These are phyloP conservation scores for Diaporthe australafricana DNA, from an alignment of 2,329 filamentous ascomycete genomes.

Conservation along the genomic window DNA sequence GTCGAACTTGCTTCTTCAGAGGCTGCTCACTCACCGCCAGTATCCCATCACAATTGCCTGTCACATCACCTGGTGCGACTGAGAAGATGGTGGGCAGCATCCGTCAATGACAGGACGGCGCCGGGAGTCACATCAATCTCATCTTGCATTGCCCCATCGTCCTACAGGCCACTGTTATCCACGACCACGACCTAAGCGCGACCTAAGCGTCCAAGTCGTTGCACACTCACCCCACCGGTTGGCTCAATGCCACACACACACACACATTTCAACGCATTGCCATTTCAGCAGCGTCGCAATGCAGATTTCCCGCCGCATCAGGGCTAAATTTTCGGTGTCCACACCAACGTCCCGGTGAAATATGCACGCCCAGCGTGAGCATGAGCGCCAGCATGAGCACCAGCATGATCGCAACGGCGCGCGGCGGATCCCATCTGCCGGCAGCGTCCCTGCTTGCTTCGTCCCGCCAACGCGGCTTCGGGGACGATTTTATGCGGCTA, in stretches of 20 bases:
- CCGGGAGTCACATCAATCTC: slow-evolving; percentile 16
- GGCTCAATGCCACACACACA: slow-evolving; percentile 20
- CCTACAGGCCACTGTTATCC: not conserved
- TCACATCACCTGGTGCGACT: not conserved
- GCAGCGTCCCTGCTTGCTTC: slow-evolving; percentile 21
- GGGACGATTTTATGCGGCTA: slow-evolving; percentile 6
- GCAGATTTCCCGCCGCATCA: not conserved
- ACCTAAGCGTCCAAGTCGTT: not conserved
- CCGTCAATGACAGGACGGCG: slow-evolving; percentile 5
- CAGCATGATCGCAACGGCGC: slow-evolving; percentile 5
- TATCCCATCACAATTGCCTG: slow-evolving; percentile 19
- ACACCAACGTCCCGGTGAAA: not conserved
- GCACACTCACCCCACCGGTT: not conserved
- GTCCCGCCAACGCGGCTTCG: not conserved
- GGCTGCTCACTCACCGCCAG: slow-evolving; percentile 15
- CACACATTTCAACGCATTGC: not conserved
- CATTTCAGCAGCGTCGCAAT: slow-evolving; percentile 16
- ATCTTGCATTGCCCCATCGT: slow-evolving; percentile 16
- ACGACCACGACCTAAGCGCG: not conserved
- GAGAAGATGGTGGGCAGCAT: slow-evolving; percentile 24
- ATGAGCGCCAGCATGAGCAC: not conserved
- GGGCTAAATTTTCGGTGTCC: not conserved
- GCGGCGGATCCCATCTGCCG: slow-evolving; percentile 19
- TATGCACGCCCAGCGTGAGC: not conserved
- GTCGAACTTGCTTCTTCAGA: slow-evolving; percentile 15